Percentiles rank a stretch among this genome's conserved stretches.
These are phyloP conservation scores for Lentinula boryana DNA, from an alignment of 768 basidiomycete genomes.

Conservation along the genomic window DNA sequence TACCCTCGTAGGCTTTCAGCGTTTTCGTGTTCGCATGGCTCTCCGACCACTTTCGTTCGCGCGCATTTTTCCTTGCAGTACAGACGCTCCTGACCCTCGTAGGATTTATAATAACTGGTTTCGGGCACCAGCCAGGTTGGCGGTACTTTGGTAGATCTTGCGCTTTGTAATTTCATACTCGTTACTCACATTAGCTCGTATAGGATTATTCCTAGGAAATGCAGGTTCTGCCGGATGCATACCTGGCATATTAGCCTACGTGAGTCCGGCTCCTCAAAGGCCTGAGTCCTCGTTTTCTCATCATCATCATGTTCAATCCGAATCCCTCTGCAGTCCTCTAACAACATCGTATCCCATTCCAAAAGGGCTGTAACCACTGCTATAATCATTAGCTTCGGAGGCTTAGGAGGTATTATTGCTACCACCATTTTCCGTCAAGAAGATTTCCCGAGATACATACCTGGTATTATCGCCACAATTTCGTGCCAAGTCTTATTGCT, in stretches of 20 bases:
- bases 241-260: slow-evolving; percentile 45
- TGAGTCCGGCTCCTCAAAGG: slow-evolving; percentile 16
- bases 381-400: slow-evolving; percentile 39
- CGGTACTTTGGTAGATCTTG: slow-evolving; percentile 3
- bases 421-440: slow-evolving; percentile 40
- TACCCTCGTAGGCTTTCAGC: slow-evolving; percentile 27
- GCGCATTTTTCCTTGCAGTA: slow-evolving; percentile 34
- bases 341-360: slow-evolving; percentile 44
- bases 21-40: slow-evolving; percentile 39
- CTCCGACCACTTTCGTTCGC: slow-evolving; percentile 37
- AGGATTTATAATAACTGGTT: slow-evolving; percentile 33
- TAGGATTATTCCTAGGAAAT: slow-evolving; percentile 40
- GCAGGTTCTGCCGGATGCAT: slow-evolving; percentile 41
- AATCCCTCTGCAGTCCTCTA: slow-evolving; percentile 29
- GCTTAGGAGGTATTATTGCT: slow-evolving; percentile 43
- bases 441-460: slow-evolving; percentile 39
- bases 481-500: slow-evolving; percentile 38
- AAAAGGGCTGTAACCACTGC: slow-evolving; percentile 45
- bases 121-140: slow-evolving; percentile 16
- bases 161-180: not conserved
- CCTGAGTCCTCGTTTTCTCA: not conserved
- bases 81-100: slow-evolving; percentile 30
- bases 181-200: not conserved
- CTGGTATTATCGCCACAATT: slow-evolving; percentile 42
- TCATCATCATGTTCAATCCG: not conserved